phyloP scores from a whole-genome alignment of 148 eudicot species.

The Persicaria maculosa region DNA sequence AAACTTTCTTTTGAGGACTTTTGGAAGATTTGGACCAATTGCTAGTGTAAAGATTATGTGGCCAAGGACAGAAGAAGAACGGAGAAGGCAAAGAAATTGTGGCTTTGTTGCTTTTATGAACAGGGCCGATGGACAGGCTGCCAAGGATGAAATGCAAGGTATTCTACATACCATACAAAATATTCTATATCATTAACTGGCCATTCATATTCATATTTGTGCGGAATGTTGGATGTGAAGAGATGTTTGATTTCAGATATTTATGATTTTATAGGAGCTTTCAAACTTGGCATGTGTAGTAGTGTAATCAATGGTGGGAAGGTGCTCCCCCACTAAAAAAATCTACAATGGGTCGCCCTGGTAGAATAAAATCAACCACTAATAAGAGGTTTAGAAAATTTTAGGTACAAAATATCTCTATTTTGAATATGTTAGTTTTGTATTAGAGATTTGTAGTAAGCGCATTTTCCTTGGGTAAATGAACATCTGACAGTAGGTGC shows the following conservation, averaged over 20 bases:
- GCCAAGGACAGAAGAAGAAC: constrained; percentile 99
- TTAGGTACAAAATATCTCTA: no score
- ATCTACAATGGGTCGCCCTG: no score
- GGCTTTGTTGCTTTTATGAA: constrained; percentile 99
- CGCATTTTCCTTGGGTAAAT: background rate
- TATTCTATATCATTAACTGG: background rate
- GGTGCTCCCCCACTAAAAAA: no score
- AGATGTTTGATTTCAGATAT: no score
- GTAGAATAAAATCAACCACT: no score
- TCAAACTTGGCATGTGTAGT: no score
- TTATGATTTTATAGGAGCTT: no score
- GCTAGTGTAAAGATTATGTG: constrained; percentile 99
- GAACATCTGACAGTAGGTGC: background rate
- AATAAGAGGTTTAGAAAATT: no score
- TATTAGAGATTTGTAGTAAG: background rate
- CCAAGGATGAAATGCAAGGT: constrained; percentile 99
- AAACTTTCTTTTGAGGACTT: constrained; percentile 89
- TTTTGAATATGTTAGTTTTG: background rate
- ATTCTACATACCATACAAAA: background rate
- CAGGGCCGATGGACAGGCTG: constrained; percentile 96
- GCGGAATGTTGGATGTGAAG: no score
- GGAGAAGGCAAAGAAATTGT: constrained; percentile 87
- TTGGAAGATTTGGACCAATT: constrained; percentile 98
- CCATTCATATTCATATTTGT: no score
- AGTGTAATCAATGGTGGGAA: no score